Base-by-base conservation (phyloP, 1,284 basidiomycete genomes). In the Hemileccinum hortonii region DNA sequence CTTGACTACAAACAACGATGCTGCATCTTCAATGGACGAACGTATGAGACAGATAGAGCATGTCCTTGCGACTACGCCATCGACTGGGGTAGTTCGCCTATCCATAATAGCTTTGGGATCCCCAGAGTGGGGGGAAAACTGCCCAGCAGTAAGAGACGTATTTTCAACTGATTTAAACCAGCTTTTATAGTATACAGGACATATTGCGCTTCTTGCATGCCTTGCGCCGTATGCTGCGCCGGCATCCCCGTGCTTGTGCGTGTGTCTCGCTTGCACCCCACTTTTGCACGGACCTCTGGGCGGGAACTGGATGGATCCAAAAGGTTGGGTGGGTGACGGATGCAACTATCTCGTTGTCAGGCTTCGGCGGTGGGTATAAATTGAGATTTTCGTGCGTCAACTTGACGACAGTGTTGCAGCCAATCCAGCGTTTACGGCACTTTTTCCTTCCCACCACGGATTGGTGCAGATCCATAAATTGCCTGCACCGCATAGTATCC, bases 371-470 rank as follows among this genome's bases (percentile, higher is more conserved):
- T 92, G 69, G 55, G 83, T 73, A 44, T 55, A 18, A 30, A 44
- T 36, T 19, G 48, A 33, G n/a, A 51, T 42, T 44, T 45, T 49
- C 33, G 29, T 24, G 40, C 47, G 24, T 48, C 18, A 6, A 37
- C 33, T 30, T 56, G 50, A 42, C 59, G 54, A 57, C 47, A 19
- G 44, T 42, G 46, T 43, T 12, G 18, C 61, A 91, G 89, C 76
- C 18, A 81, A 92, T 62, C 86, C 87, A 29, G 75, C 82, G 16
- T 73, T 91, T 24, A 70, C 82, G 8, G 70, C 79, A 1, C 73
- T 83, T 45, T 95, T 94, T 68, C 87, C 92, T 35, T 81, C 84
- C 7, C 85, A 94, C 63, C 90, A 95, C 67, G 94, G 94, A 10
- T 72, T 95, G 46, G 75, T 96, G 18, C 82, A 83, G 43, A 80